These are phyloP conservation scores for Cryphonectria carpinicola DNA, from an alignment of 2,329 filamentous ascomycete species.

Conservation along the genomic window DNA sequence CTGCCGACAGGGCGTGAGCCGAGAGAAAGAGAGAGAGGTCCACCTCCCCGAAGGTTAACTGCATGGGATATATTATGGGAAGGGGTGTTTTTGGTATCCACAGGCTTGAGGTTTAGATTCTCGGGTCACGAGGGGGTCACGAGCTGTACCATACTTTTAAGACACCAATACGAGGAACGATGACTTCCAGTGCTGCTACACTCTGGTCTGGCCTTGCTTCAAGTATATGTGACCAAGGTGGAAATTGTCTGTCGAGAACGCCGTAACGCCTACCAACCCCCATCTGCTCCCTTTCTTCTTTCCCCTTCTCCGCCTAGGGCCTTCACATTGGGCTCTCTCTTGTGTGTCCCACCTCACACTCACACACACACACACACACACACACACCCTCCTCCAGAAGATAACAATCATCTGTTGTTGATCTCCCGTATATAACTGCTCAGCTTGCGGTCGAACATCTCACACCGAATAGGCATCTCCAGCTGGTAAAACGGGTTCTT, in stretches of 20 bases:
- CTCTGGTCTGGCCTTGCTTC: conserved; percentile 11
- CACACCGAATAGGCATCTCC: conserved; percentile 96
- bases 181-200: conserved; percentile 17
- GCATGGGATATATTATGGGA: background rate
- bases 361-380: too few species aligned
- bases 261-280: conserved; percentile 20
- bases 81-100: background rate
- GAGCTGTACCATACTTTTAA: conserved; percentile 20
- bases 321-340: background rate
- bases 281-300: background rate
- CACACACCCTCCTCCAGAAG: too few species aligned
- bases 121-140: conserved; percentile 1
- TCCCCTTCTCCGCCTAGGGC: background rate
- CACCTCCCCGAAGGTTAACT: background rate
- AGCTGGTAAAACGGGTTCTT: conserved; percentile 99
- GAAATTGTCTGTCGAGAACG: conserved; percentile 11
- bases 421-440: conserved; percentile 77
- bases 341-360: background rate
- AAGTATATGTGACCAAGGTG: conserved; percentile 8
- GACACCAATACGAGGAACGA: conserved; percentile 24
- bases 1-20: conserved; percentile 1
- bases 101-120: conserved; percentile 9
- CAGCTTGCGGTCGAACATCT: conserved; percentile 89
- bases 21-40: background rate
- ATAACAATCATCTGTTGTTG: conserved; percentile 55